phyloP scores from a whole-genome alignment of 148 eudicot genomes.

The Nepenthes gracilis region DNA sequence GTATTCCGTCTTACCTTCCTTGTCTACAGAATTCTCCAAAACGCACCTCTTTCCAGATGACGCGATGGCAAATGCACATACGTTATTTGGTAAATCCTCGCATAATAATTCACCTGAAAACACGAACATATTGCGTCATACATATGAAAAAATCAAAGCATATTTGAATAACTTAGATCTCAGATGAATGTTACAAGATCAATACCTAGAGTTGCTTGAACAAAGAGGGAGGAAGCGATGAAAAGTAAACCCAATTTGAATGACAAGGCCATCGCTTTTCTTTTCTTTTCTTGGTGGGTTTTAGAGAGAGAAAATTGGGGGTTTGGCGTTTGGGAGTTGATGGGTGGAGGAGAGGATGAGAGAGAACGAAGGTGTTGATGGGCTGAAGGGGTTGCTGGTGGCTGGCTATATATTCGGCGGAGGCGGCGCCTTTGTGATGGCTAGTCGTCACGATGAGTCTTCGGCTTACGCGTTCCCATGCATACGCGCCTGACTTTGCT shows the following conservation, averaged over 20 bases:
- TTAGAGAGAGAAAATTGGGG: too few relatives aligned
- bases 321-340: too few relatives aligned
- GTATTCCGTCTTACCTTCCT: slow-evolving; percentile 27
- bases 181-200: too few relatives aligned
- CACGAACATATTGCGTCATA: not conserved
- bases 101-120: slow-evolving; percentile 50
- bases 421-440: too few relatives aligned
- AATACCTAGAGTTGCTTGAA: slow-evolving; percentile 48
- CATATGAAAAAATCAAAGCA: not conserved
- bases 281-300: not conserved
- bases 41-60: slow-evolving; percentile 71
- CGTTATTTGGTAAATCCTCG: slow-evolving; percentile 44
- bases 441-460: too few relatives aligned
- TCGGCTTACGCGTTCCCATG: too few relatives aligned
- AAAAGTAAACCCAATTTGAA: slow-evolving; percentile 29
- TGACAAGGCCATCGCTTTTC: slow-evolving; percentile 22
- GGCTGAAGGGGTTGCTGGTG: too few relatives aligned
- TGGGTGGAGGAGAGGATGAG: too few relatives aligned
- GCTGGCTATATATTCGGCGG: too few relatives aligned
- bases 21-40: slow-evolving; percentile 36
- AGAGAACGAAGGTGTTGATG: too few relatives aligned
- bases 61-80: slow-evolving; percentile 56
- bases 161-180: not conserved
- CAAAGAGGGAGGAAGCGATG: slow-evolving; percentile 38
- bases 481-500: too few relatives aligned